phyloP scores from a whole-genome alignment of 768 basidiomycete genomes.

The Tylopilus vinaceipallidus region DNA sequence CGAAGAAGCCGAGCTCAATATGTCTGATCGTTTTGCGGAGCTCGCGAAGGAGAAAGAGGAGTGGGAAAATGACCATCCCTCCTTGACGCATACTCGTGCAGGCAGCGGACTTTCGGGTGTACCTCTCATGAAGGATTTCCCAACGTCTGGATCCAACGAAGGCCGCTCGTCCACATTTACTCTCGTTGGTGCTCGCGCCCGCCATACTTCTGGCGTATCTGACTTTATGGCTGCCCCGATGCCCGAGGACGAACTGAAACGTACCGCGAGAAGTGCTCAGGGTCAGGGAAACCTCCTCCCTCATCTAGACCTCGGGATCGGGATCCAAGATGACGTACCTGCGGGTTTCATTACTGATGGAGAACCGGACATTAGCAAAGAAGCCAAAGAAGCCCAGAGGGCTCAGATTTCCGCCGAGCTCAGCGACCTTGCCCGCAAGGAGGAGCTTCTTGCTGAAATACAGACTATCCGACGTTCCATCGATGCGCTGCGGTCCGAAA shows the following conservation, averaged over 20 bases:
- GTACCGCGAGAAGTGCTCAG: constrained; percentile 49
- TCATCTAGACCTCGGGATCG: constrained; percentile 69
- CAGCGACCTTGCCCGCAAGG: constrained; percentile 59
- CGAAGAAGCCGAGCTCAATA: constrained; percentile 70
- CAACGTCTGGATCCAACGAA: constrained; percentile 48
- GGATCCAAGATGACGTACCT: constrained; percentile 75
- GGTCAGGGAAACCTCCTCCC: constrained; percentile 56
- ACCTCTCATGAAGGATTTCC: constrained; percentile 66
- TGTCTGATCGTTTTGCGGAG: constrained; percentile 64
- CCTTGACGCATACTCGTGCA: constrained; percentile 58
- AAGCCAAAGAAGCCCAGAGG: constrained; percentile 34
- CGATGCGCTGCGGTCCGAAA: constrained; percentile 70
- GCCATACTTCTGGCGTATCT: constrained; percentile 66
- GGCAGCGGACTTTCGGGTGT: constrained; percentile 62
- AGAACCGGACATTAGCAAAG: constrained; percentile 27
- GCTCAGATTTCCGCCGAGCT: constrained; percentile 42
- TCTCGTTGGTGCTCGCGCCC: constrained; percentile 50
- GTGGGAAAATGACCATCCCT: constrained; percentile 87
- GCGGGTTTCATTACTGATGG: constrained; percentile 60
- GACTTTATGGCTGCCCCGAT: constrained; percentile 67
- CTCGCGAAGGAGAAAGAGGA: constrained; percentile 69
- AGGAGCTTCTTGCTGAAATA: constrained; percentile 73
- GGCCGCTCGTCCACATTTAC: constrained; percentile 45
- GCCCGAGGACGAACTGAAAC: constrained; percentile 59
- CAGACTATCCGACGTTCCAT: constrained; percentile 78